Percentiles rank a stretch among this genome's conserved stretches.
Evolutionary conservation across 2,329 filamentous ascomycete species (phyloP).

Genomic region (Penicillium thymicola): DNA sequence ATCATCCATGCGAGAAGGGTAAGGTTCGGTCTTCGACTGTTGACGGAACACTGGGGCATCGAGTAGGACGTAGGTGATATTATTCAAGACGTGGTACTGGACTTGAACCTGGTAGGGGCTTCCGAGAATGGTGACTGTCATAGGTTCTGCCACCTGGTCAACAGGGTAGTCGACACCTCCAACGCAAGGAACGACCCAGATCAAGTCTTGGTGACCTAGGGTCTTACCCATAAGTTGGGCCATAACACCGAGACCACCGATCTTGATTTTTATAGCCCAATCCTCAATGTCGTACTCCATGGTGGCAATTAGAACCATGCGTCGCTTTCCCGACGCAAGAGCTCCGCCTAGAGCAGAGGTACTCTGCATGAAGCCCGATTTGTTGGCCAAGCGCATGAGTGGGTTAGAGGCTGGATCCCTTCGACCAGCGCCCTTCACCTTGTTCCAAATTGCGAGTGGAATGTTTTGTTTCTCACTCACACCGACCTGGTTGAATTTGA

Average conservation of each 20-base stretch:
- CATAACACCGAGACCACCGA: conserved; percentile 68
- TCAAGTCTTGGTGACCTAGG: conserved; percentile 61
- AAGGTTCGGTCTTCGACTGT: conserved; percentile 62
- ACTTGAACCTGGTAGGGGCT: conserved; percentile 60
- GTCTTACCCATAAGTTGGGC: conserved; percentile 68
- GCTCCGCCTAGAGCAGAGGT: conserved; percentile 31
- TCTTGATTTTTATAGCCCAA: conserved; percentile 69
- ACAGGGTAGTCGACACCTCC: conserved; percentile 63
- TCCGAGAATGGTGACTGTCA: conserved; percentile 60
- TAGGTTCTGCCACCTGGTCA: conserved; percentile 58
- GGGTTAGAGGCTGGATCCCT: conserved; percentile 30
- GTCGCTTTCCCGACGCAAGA: conserved; percentile 29
- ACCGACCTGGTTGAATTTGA: conserved; percentile 61
- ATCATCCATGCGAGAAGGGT: conserved; percentile 67
- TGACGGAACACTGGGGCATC: conserved; percentile 65
- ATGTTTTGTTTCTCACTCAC: conserved; percentile 49
- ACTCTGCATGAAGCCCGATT: conserved; percentile 37
- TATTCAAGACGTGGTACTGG: conserved; percentile 61
- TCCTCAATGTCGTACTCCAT: conserved; percentile 72
- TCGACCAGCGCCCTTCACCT: conserved; percentile 30
- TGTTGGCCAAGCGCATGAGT: conserved; percentile 36
- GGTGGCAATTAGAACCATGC: conserved; percentile 64
- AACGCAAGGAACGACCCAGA: conserved; percentile 63
- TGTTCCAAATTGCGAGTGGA: conserved; percentile 37
- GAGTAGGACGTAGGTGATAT: conserved; percentile 66